phyloP scores from a whole-genome alignment of 2,329 filamentous ascomycete genomes.

The Epichloe typhina region DNA sequence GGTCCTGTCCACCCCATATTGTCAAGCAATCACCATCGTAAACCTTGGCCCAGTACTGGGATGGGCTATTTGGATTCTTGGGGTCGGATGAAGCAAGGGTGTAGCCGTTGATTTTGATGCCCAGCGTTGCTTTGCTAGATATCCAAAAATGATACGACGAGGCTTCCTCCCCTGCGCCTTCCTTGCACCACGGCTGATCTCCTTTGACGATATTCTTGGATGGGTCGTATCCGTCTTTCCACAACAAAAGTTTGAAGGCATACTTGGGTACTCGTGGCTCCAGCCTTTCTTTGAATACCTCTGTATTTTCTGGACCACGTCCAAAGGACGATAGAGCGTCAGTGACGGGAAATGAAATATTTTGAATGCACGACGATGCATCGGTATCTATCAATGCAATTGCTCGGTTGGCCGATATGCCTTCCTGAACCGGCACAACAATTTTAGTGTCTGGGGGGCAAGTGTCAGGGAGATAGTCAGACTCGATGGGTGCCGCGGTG shows the following conservation, averaged over 20 bases:
- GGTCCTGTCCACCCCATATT: conserved; percentile 45
- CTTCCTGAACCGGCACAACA: conserved; percentile 21
- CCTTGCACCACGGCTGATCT: conserved; percentile 31
- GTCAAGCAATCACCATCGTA: conserved; percentile 66
- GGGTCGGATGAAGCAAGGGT: conserved; percentile 43
- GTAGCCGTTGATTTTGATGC: conserved; percentile 67
- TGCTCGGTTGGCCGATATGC: conserved; percentile 24
- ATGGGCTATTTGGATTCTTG: conserved; percentile 41
- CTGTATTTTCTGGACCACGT: conserved; percentile 53
- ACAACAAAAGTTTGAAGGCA: conserved; percentile 66
- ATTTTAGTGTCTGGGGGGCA: conserved; percentile 23
- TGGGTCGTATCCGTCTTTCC: conserved; percentile 53
- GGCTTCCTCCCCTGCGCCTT: conserved; percentile 22
- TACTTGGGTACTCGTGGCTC: conserved; percentile 71
- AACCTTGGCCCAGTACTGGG: conserved; percentile 51
- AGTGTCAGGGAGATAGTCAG: conserved; percentile 22
- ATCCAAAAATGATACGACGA: conserved; percentile 58
- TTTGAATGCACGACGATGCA: conserved; percentile 48
- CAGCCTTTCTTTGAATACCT: conserved; percentile 45
- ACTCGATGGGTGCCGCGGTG: conserved; percentile 16
- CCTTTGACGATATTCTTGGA: conserved; percentile 39
- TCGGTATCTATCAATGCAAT: conserved; percentile 57
- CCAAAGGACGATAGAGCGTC: conserved; percentile 66
- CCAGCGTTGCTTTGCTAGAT: conserved; percentile 63
- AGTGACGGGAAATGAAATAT: conserved; percentile 51